Evolutionary conservation across 1,284 basidiomycete species (phyloP).

Genomic region (Malassezia sympodialis): DNA sequence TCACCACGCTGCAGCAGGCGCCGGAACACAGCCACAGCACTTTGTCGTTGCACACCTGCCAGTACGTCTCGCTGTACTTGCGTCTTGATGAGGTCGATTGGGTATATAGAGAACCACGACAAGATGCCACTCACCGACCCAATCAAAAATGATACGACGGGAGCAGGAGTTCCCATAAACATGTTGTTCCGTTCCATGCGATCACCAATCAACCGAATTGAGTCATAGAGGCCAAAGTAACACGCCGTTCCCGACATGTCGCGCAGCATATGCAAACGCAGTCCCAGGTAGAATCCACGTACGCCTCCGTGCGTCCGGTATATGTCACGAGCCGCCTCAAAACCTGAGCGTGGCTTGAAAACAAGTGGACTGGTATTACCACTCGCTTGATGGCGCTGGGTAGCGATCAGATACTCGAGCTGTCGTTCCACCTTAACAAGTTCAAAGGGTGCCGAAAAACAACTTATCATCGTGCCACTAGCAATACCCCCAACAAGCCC

Average conservation of each 20-base stretch:
- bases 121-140: constrained; percentile 41
- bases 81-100: constrained; percentile 67
- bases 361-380: constrained; percentile 1
- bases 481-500: constrained; percentile 58
- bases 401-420: constrained; percentile 83
- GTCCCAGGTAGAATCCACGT: constrained; percentile 46
- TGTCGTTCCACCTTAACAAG: constrained; percentile 78
- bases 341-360: constrained; percentile 36
- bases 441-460: constrained; percentile 61
- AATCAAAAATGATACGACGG: constrained; percentile 41
- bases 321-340: constrained; percentile 39
- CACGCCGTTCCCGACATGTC: constrained; percentile 37
- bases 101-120: constrained; percentile 44
- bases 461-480: constrained; percentile 64
- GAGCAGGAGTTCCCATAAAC: constrained; percentile 30
- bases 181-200: constrained; percentile 12
- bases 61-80: constrained; percentile 80
- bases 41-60: constrained; percentile 61
- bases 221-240: constrained; percentile 47
- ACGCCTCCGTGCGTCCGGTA: constrained; percentile 36
- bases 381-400: constrained; percentile 58
- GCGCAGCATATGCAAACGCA: constrained; percentile 34
- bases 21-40: constrained; percentile 60
- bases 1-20: constrained; percentile 59
- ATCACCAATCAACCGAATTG: constrained; percentile 26